Percentiles rank a stretch among this genome's conserved stretches.
Evolutionary conservation across 2,329 filamentous ascomycete species (phyloP).

Genomic region (Colletotrichum simmondsii): DNA sequence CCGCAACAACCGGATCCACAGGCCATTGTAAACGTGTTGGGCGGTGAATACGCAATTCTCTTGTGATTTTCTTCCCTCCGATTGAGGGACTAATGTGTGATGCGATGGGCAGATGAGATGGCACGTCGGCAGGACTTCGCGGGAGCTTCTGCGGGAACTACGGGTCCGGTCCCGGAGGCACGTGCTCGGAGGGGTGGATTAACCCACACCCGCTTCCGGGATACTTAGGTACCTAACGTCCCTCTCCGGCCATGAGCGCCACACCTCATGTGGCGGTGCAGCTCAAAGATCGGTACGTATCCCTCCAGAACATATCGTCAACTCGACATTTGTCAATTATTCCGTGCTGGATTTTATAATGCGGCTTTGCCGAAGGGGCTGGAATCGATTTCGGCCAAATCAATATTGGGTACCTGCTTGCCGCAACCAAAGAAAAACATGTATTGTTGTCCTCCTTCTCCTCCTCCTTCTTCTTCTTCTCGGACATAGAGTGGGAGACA

Average conservation of each 20-base stretch:
- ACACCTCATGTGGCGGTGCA: background rate
- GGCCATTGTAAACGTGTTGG: background rate
- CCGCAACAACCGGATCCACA: slow-evolving; percentile 25
- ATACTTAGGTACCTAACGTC: background rate
- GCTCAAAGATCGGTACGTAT: background rate
- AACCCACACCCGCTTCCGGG: background rate
- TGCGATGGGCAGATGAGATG: background rate
- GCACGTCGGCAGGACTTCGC: background rate
- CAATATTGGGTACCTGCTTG: no score
- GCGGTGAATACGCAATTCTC: no score
- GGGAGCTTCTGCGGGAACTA: background rate
- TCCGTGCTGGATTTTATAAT: no score
- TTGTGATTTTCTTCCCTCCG: background rate
- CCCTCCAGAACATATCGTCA: no score
- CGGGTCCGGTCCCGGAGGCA: background rate
- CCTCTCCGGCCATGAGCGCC: background rate
- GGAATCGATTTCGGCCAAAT: no score
- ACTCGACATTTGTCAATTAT: no score
- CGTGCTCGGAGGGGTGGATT: background rate
- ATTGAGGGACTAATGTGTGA: background rate
- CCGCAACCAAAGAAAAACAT: no score
- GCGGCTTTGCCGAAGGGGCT: no score
- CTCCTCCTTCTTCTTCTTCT: no score
- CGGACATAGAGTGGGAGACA: no score
- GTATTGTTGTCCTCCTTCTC: no score